Evolutionary conservation across 2,329 filamentous ascomycete genomes (phyloP).

Genomic region (Alternaria arbusti): DNA sequence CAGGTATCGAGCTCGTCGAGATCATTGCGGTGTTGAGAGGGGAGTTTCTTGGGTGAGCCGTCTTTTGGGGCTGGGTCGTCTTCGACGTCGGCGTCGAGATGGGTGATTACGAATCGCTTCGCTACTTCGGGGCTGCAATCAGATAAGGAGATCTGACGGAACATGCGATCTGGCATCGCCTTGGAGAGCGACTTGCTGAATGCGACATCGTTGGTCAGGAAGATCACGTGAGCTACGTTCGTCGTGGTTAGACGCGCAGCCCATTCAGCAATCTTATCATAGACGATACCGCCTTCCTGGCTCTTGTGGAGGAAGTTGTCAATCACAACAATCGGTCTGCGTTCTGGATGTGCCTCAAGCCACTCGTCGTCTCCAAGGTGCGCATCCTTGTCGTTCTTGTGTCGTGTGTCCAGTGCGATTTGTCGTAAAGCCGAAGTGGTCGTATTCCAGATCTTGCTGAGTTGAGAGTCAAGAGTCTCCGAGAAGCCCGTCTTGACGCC

Average conservation of each 20-base stretch:
- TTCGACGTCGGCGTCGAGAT: conserved; percentile 65
- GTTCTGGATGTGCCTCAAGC: conserved; percentile 86
- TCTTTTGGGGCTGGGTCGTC: conserved; percentile 50
- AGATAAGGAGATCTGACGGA: conserved; percentile 82
- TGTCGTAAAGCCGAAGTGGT: conserved; percentile 79
- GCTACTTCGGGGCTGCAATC: conserved; percentile 85
- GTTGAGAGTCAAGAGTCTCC: conserved; percentile 86
- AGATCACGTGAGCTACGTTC: conserved; percentile 92
- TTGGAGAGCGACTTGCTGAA: conserved; percentile 88
- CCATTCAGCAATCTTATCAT: conserved; percentile 74
- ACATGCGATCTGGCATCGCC: conserved; percentile 87
- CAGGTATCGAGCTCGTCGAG: conserved; percentile 78
- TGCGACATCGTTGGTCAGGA: conserved; percentile 87
- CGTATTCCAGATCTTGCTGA: conserved; percentile 88
- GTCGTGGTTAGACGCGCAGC: conserved; percentile 83
- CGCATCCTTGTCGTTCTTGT: conserved; percentile 75
- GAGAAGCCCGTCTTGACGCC: conserved; percentile 94
- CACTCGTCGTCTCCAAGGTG: conserved; percentile 82
- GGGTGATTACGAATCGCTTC: conserved; percentile 86
- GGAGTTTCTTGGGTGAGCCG: conserved; percentile 50
- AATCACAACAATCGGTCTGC: conserved; percentile 81
- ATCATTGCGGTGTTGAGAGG: conserved; percentile 59
- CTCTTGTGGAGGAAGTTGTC: conserved; percentile 89
- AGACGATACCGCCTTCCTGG: conserved; percentile 55
- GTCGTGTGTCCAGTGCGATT: conserved; percentile 73